These are phyloP conservation scores for Amanita polypyramis DNA, from an alignment of 768 basidiomycete genomes.

Conservation along the genomic window DNA sequence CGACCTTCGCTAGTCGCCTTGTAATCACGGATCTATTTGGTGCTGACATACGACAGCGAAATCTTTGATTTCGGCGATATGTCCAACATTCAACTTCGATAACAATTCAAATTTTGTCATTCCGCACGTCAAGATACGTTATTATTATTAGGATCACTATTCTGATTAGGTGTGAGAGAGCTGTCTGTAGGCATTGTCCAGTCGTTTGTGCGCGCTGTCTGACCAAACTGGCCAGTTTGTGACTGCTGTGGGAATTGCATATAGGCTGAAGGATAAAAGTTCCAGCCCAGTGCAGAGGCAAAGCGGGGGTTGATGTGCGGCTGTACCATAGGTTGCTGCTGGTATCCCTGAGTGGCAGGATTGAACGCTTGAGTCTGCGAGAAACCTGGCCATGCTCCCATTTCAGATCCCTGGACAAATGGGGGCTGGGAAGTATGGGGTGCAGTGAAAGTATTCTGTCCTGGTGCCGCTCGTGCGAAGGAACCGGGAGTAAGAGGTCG, in stretches of 20 bases:
- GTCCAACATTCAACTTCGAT: too few species aligned
- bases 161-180: constrained; percentile 13
- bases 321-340: constrained; percentile 33
- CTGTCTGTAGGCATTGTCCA: constrained; percentile 25
- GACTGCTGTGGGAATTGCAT: constrained; percentile 7
- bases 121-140: neutral
- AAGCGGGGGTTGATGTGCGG: constrained; percentile 83
- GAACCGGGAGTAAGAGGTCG: constrained; percentile 1
- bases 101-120: neutral
- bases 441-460: neutral
- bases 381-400: neutral
- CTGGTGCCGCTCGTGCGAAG: constrained; percentile 7
- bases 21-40: too few species aligned
- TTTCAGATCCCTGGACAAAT: neutral
- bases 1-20: too few species aligned
- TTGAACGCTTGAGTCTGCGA: constrained; percentile 12
- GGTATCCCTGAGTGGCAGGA: constrained; percentile 9
- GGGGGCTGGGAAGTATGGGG: neutral
- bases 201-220: constrained; percentile 23
- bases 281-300: constrained; percentile 52
- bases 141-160: neutral
- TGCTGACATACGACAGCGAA: too few species aligned
- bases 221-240: neutral
- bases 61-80: too few species aligned
- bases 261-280: constrained; percentile 21